Percentiles rank a stretch among this genome's conserved stretches.
phyloP scores from a whole-genome alignment of 2,329 filamentous ascomycete genomes.

The Exophiala dermatitidis region DNA sequence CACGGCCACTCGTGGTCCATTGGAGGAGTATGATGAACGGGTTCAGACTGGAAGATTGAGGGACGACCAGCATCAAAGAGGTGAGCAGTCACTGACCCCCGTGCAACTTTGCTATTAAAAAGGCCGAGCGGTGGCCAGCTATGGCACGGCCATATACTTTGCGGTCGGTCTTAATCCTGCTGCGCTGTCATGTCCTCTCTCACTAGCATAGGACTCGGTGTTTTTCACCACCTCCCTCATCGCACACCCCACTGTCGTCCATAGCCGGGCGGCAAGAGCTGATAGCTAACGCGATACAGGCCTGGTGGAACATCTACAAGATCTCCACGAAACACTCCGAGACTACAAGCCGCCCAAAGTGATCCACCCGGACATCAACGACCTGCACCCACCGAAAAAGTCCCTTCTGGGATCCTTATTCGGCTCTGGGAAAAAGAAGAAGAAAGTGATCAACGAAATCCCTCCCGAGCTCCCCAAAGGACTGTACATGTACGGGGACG shows the following conservation, averaged over 20 bases:
- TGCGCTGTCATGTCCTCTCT: too few relatives aligned
- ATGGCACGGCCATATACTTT: too few relatives aligned
- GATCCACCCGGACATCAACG: slow-evolving; percentile 68
- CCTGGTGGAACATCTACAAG: slow-evolving; percentile 82
- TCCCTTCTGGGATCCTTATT: slow-evolving; percentile 47
- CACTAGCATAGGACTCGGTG: too few relatives aligned
- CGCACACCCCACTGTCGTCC: too few relatives aligned
- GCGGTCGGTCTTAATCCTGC: too few relatives aligned
- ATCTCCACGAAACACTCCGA: slow-evolving; percentile 74
- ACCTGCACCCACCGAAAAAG: slow-evolving; percentile 49
- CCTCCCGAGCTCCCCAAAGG: slow-evolving; percentile 74
- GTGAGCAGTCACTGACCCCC: slow-evolving; percentile 39
- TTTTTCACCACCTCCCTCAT: too few relatives aligned
- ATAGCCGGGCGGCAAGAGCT: neutral
- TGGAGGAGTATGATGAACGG: slow-evolving; percentile 80
- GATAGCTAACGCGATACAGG: slow-evolving; percentile 42
- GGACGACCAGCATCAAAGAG: slow-evolving; percentile 86
- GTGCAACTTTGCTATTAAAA: too few relatives aligned
- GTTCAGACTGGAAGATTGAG: slow-evolving; percentile 66
- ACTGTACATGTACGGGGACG: slow-evolving; percentile 91
- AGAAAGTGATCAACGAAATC: slow-evolving; percentile 46
- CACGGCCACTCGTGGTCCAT: slow-evolving; percentile 50
- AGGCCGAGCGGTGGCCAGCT: too few relatives aligned
- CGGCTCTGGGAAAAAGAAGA: slow-evolving; percentile 44
- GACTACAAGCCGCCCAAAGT: slow-evolving; percentile 68